Evolutionary conservation across 345 rosid genomes (phyloP), one percentile per base, ranked within the genome.

Genomic region (Hibiscus mutabilis): DNA sequence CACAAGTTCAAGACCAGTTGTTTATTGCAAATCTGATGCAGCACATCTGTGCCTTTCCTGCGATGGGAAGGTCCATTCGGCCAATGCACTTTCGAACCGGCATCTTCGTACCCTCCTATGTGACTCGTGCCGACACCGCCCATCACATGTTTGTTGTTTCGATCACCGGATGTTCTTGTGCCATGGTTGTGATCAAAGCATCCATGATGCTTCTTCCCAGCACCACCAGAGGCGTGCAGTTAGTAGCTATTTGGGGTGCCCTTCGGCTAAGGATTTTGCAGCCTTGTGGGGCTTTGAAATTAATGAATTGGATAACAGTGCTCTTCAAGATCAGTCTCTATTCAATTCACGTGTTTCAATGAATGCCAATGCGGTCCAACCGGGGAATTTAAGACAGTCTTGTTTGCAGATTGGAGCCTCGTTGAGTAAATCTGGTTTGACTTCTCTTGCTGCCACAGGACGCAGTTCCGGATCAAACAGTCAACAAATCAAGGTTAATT

Each of bases 11-110:
- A 89, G 88, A 84, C 89, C 97, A 3, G 83, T 88, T 24, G 86
- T 89, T 73, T 89, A 89, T 70, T 93, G 96, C 69, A 84, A 84
- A 70, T 86, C 98, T 15, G 98, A 93, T 78, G 84, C 87, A 21
- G 98, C 97, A 11, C 86, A 71, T 76, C 88, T 93, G 63, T 91
- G 98, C 78, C 84, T 93, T 55, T 83, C 90, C 21, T 91, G 98
- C 71, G 98, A 93, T 74, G 86, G 89, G 0, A 91, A 85, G 79
- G 89, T 93, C 61, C 98, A 93, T 84, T 93, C 97, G 57, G 96
- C 97, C 52, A 93, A 91, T 73, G 83, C 96, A 65, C 87, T 93
- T 69, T 91, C 92, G 2, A 80, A 81, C 55, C 73, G 92, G 66
- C 98, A 93, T 84, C 80, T 88, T 68, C 88, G 97, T 11, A 80